Evolutionary conservation across 352 stramenopile genomes (phyloP).

Genomic region (Globisporangium lucens): DNA sequence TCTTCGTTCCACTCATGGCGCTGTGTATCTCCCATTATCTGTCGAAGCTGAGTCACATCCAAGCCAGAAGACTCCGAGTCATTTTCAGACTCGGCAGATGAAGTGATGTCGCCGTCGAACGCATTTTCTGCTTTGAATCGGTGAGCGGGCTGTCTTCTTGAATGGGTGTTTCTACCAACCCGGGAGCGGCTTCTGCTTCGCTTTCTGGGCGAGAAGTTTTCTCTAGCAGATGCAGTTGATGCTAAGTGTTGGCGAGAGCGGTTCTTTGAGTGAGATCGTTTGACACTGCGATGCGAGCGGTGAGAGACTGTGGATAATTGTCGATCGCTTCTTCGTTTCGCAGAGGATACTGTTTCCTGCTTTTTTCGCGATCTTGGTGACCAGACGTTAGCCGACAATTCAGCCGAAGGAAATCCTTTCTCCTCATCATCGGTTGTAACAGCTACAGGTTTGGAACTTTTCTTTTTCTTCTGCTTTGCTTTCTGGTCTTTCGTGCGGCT

Average conservation of each 20-base stretch:
- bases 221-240: not conserved
- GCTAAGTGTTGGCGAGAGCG: constrained; percentile 2
- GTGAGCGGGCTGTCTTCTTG: not conserved
- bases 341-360: not conserved
- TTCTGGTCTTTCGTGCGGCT: not conserved
- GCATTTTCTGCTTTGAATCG: constrained; percentile 1
- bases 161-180: not conserved
- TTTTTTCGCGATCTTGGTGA: not conserved
- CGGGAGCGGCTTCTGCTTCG: not conserved
- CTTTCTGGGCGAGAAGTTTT: not conserved
- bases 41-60: constrained; percentile 38
- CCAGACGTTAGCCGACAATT: not conserved
- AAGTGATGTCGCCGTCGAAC: not conserved
- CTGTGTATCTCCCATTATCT: constrained; percentile 22
- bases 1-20: not conserved
- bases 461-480: constrained; percentile 3
- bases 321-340: constrained; percentile 8
- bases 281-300: constrained; percentile 3
- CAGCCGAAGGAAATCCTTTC: constrained; percentile 6
- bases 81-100: constrained; percentile 12
- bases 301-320: not conserved
- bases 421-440: constrained; percentile 10
- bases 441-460: constrained; percentile 1
- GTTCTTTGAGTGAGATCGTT: not conserved
- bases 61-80: constrained; percentile 30